phyloP scores from a whole-genome alignment of 345 rosid genomes.

The Draba incana region DNA sequence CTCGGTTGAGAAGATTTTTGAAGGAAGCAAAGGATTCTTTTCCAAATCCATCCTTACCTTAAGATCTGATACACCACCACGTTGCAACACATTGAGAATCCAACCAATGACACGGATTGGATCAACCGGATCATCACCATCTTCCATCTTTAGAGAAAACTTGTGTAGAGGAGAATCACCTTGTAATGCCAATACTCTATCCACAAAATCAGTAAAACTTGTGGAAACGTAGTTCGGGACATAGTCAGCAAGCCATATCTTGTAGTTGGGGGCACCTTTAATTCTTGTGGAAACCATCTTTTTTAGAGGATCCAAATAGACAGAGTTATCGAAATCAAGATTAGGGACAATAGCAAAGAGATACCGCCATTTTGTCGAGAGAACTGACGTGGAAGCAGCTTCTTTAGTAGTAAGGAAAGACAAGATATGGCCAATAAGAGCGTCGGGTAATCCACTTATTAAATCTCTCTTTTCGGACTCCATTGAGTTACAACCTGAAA shows the following conservation, averaged over 20 bases:
- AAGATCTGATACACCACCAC: slow-evolving; percentile 14
- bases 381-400: slow-evolving; percentile 14
- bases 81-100: slow-evolving; percentile 23
- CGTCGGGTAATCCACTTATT: neutral
- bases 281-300: no score
- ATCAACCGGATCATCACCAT: neutral
- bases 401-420: slow-evolving; percentile 3
- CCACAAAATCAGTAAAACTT: slow-evolving; percentile 22
- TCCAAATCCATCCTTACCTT: no score
- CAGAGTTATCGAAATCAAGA: neutral
- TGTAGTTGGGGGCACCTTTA: no score
- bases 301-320: neutral
- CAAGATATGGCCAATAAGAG: neutral
- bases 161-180: slow-evolving; percentile 5
- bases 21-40: no score
- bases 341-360: neutral
- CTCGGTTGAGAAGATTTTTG: slow-evolving; percentile 6
- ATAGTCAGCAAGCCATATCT: neutral
- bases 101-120: neutral
- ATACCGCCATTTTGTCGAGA: slow-evolving; percentile 10
- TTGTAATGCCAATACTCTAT: slow-evolving; percentile 20
- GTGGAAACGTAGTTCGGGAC: neutral
- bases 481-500: slow-evolving; percentile 1
- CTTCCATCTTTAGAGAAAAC: neutral
- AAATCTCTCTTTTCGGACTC: neutral